Conservation (phyloP, 1,284 basidiomycete species). For the Boletellus dicymbophilus region DNA sequence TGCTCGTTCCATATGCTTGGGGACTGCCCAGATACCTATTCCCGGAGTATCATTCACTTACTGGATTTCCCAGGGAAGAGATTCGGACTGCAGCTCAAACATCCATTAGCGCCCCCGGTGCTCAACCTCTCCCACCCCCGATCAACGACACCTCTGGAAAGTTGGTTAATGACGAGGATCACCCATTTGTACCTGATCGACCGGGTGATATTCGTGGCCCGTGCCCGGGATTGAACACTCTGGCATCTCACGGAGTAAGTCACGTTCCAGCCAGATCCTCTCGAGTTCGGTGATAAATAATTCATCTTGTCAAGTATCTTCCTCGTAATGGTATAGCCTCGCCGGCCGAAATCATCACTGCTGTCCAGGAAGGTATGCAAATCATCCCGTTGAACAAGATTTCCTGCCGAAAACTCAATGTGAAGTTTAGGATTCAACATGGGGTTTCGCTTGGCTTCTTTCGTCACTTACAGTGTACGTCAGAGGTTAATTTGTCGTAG, state of each 20-base stretch:
- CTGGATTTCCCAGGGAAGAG: conserved; percentile 36
- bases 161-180: conserved; percentile 22
- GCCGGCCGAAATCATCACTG: conserved; percentile 28
- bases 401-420: neutral
- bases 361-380: conserved; percentile 22
- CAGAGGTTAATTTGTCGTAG: neutral
- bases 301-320: conserved; percentile 18
- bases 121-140: conserved; percentile 25
- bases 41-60: conserved; percentile 23
- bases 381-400: neutral
- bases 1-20: conserved; percentile 12
- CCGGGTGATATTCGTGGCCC: conserved; percentile 40
- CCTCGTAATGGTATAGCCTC: conserved; percentile 22
- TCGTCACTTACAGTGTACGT: conserved; percentile 25
- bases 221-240: conserved; percentile 49
- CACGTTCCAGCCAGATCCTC: too few species aligned
- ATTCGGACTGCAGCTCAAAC: conserved; percentile 56
- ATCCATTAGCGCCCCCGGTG: conserved; percentile 21
- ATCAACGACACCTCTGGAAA: conserved; percentile 29
- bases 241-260: conserved; percentile 44
- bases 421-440: conserved; percentile 26
- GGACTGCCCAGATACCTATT: conserved; percentile 17
- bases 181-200: conserved; percentile 16
- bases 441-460: conserved; percentile 25
- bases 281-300: neutral